Evolutionary conservation across 2,329 filamentous ascomycete species (phyloP), one percentile per base, ranked within the genome.

Genomic region (Cryphonectria radicalis): DNA sequence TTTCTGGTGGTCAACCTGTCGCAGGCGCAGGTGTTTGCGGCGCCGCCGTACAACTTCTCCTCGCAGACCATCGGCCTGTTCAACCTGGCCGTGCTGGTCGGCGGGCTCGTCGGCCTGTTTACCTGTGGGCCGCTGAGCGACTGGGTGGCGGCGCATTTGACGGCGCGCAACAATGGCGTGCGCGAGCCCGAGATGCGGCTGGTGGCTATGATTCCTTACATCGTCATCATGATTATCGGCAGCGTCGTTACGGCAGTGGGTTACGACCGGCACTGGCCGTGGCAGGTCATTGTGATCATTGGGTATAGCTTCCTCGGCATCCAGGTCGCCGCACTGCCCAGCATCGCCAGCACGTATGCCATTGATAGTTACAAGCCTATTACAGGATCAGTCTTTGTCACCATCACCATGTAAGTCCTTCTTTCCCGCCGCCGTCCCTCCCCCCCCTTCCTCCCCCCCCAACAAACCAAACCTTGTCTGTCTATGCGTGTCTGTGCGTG

Each of bases 311-410:
- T 75, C 42, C 69, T 77, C 0, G 80, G 80, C 2, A 74, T 81
- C 28, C 78, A 80, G 71, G 78, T 81, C 5, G 75, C 78, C 5
- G 88, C 88, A 0, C 78, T 91, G 17, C 89, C 89, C 0, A 84
- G 85, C 17, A 91, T 91, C 70, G 84, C 82, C 5, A 86, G 82
- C 46, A 89, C 82, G 3, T 91, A 91, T 75, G 87, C 88, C 0
- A 85, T 91, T 22, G 89, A 91, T 77, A 86, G 84, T 70, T 91
- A 91, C 78, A 91, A 91, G 79, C 89, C 89, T 0, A 86, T 90
- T 1, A 85, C 89, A 0, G 89, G 89, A 7, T 73, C 72, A n/a
- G 68, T 77, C 65, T 76, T 77, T 59, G 76, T 77, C 14, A 74
- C 74, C 42, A 76, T 77, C 63, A 77, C 76, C 3, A 73, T 77